phyloP scores from a whole-genome alignment of 345 rosid genomes.

The Arabis hirsuta region DNA sequence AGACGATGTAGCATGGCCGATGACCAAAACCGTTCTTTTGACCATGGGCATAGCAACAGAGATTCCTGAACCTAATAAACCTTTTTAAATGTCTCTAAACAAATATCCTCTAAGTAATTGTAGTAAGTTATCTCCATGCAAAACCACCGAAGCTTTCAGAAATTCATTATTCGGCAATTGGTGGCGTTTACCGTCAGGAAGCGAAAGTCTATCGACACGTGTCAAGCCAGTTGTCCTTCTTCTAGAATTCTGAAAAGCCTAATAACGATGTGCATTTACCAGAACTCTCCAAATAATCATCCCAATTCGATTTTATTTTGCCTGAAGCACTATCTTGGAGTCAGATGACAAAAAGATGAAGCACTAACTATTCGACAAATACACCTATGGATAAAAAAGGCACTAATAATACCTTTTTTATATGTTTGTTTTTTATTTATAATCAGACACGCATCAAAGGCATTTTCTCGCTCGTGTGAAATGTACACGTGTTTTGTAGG shows the following conservation, averaged over 20 bases:
- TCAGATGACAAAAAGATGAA: constrained; percentile 4
- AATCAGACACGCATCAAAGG: constrained; percentile 26
- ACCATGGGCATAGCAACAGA: no score
- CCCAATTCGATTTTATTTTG: constrained; percentile 6
- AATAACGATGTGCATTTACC: constrained; percentile 37
- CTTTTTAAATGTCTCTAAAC: background rate
- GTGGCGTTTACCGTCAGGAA: constrained; percentile 22
- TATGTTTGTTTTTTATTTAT: no score
- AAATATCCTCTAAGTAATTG: background rate
- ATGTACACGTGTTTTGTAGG: constrained; percentile 35
- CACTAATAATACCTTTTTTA: background rate
- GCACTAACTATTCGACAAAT: constrained; percentile 33
- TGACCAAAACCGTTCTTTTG: no score
- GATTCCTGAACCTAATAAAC: no score
- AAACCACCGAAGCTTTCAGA: background rate
- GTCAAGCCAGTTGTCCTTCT: constrained; percentile 42
- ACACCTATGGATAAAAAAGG: background rate
- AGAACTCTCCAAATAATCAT: constrained; percentile 26
- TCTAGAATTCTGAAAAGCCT: constrained; percentile 42
- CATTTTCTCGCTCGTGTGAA: constrained; percentile 27
- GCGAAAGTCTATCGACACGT: constrained; percentile 19
- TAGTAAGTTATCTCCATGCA: background rate
- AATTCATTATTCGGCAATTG: constrained; percentile 6
- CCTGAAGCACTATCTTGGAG: constrained; percentile 22
- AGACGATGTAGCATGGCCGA: no score